Conservation (phyloP, 768 basidiomycete genomes). For the Mycena kentingensis region DNA sequence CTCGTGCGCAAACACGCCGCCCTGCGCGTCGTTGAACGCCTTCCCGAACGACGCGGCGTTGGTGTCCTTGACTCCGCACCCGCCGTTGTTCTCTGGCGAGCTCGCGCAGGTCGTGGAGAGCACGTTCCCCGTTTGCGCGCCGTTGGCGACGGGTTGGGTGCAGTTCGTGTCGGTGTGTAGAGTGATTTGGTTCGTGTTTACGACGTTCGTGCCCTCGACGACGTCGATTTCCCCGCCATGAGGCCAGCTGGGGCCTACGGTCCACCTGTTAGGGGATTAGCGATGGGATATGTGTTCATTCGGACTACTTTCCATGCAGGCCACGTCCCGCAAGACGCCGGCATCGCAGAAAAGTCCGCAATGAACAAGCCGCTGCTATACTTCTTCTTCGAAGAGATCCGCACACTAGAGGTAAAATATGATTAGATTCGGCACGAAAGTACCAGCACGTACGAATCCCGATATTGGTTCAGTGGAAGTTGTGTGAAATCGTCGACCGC, state of each 20-base stretch:
- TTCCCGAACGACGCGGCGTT: slow-evolving; percentile 20
- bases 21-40: slow-evolving; percentile 30
- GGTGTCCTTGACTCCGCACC: slow-evolving; percentile 34
- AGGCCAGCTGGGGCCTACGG: slow-evolving; percentile 33
- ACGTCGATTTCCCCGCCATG: slow-evolving; percentile 53
- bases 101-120: background rate
- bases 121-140: slow-evolving; percentile 17
- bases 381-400: slow-evolving; percentile 47
- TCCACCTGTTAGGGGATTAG: slow-evolving; percentile 9
- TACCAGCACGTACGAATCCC: slow-evolving; percentile 57
- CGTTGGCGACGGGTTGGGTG: slow-evolving; percentile 37
- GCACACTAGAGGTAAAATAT: slow-evolving; percentile 37
- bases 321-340: slow-evolving; percentile 53
- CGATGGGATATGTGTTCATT: background rate
- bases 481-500: slow-evolving; percentile 46
- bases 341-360: slow-evolving; percentile 52
- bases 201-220: slow-evolving; percentile 54
- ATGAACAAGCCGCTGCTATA: slow-evolving; percentile 54
- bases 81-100: slow-evolving; percentile 25
- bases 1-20: slow-evolving; percentile 36
- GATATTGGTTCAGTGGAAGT: slow-evolving; percentile 41
- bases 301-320: slow-evolving; percentile 41
- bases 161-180: slow-evolving; percentile 41
- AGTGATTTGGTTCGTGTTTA: slow-evolving; percentile 47
- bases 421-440: slow-evolving; percentile 45